Conservation (phyloP, 2,329 filamentous ascomycete genomes). For the Ceratocystis cacaofunesta region DNA sequence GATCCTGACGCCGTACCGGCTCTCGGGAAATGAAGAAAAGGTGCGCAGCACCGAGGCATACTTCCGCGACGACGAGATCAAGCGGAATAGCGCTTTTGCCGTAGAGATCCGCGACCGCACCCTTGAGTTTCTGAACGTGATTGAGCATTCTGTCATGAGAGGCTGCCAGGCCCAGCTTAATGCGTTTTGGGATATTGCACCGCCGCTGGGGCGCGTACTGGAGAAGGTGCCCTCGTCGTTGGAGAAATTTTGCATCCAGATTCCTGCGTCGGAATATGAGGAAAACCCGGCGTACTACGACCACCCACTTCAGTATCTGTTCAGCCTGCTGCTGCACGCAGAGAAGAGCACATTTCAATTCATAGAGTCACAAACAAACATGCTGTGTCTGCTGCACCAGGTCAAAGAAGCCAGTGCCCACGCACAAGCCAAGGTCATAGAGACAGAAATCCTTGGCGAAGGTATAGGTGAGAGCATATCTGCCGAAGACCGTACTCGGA, state of each 20-base stretch:
- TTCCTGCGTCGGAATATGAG: slow-evolving; percentile 62
- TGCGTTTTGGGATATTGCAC: slow-evolving; percentile 96
- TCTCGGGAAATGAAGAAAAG: slow-evolving; percentile 64
- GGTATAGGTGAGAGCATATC: slow-evolving; percentile 25
- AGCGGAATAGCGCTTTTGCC: slow-evolving; percentile 56
- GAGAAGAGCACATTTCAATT: slow-evolving; percentile 93
- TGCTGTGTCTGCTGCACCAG: slow-evolving; percentile 80
- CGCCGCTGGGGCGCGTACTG: slow-evolving; percentile 59
- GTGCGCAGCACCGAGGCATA: slow-evolving; percentile 64
- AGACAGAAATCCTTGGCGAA: slow-evolving; percentile 37
- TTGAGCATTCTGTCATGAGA: slow-evolving; percentile 71
- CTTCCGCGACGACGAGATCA: slow-evolving; percentile 63
- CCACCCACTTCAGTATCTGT: slow-evolving; percentile 82
- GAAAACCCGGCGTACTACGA: slow-evolving; percentile 73
- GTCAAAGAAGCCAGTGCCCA: slow-evolving; percentile 66
- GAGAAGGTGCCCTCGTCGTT: slow-evolving; percentile 58
- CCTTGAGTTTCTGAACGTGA: slow-evolving; percentile 59
- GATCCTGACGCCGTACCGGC: slow-evolving; percentile 63
- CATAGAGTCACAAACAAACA: slow-evolving; percentile 85
- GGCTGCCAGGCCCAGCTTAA: slow-evolving; percentile 85
- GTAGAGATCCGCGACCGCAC: slow-evolving; percentile 58
- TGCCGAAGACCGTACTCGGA: slow-evolving; percentile 25
- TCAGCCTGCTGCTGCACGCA: slow-evolving; percentile 67
- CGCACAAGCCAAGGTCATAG: slow-evolving; percentile 51
- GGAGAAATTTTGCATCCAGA: slow-evolving; percentile 52